A percentile compares a stretch with the other conserved stretches of the same genome.
phyloP scores from a whole-genome alignment of 805 yeast genomes.

The Pichia pseudocactophila region DNA sequence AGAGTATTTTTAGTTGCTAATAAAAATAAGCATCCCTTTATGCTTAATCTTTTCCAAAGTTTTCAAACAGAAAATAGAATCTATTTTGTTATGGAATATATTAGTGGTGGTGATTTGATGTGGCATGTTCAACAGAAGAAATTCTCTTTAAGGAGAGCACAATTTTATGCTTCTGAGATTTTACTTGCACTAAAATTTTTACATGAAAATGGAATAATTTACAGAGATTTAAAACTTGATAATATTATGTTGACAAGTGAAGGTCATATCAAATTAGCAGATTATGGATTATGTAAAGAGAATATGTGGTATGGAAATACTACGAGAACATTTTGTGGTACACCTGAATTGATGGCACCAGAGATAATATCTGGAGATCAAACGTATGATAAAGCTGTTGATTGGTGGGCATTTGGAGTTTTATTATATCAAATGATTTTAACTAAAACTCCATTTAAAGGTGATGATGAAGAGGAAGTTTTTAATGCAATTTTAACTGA shows the following conservation, averaged over 20 bases:
- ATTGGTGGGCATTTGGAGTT: slow-evolving; percentile 99
- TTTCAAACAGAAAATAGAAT: slow-evolving; percentile 97
- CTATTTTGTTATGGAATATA: slow-evolving; percentile 96
- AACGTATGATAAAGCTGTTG: slow-evolving; percentile 88
- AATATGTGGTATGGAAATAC: slow-evolving; percentile 55
- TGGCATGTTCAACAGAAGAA: slow-evolving; percentile 96
- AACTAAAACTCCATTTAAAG: slow-evolving; percentile 95
- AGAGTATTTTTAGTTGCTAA: slow-evolving; percentile 72
- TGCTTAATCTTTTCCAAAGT: slow-evolving; percentile 84
- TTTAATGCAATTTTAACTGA: slow-evolving; percentile 94
- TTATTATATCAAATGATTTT: slow-evolving; percentile 90
- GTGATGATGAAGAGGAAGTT: slow-evolving; percentile 82
- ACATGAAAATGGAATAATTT: slow-evolving; percentile 92
- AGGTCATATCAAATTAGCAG: slow-evolving; percentile 96
- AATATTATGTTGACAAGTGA: slow-evolving; percentile 80
- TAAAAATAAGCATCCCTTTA: slow-evolving; percentile 84
- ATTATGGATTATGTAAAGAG: slow-evolving; percentile 95
- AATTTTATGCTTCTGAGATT: slow-evolving; percentile 96
- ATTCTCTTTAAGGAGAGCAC: slow-evolving; percentile 84
- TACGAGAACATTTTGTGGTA: slow-evolving; percentile 95
- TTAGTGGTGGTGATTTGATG: slow-evolving; percentile 98
- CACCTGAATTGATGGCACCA: slow-evolving; percentile 99
- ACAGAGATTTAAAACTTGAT: slow-evolving; percentile 93
- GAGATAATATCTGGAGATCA: slow-evolving; percentile 84
- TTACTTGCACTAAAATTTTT: slow-evolving; percentile 82